A percentile compares a stretch with the other conserved stretches of the same genome.
Evolutionary conservation across 176 grass and related monocot species (phyloP).

Genomic region (Carex kokanica): DNA sequence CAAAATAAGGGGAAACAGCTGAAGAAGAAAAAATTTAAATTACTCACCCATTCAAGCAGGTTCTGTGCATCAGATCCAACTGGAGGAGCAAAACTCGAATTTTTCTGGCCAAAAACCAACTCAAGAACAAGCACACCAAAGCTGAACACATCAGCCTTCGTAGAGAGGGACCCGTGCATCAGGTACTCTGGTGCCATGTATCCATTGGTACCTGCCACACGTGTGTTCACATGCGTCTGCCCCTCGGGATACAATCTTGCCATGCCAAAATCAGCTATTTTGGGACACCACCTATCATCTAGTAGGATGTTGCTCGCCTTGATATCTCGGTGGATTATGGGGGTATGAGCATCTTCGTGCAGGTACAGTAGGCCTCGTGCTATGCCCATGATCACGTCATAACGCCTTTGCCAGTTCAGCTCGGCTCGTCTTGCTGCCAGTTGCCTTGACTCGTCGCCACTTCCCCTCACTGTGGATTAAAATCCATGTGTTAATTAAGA

Average conservation of each 20-base stretch:
- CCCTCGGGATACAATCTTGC: conserved; percentile 76
- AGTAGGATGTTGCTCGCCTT: conserved; percentile 97
- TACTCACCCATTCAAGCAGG: conserved; percentile 80
- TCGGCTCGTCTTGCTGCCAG: conserved; percentile 28
- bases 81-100: conserved; percentile 51
- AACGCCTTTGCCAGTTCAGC: conserved; percentile 64
- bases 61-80: conserved; percentile 37
- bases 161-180: conserved; percentile 80
- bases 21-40: neutral
- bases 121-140: conserved; percentile 81
- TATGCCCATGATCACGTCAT: conserved; percentile 68
- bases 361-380: conserved; percentile 91
- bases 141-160: conserved; percentile 96
- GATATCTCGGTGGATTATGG: conserved; percentile 98
- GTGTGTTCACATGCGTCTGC: conserved; percentile 64
- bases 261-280: conserved; percentile 99
- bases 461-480: conserved; percentile 3
- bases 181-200: conserved; percentile 99
- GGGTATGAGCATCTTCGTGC: conserved; percentile 88
- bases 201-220: conserved; percentile 82
- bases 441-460: neutral
- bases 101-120: conserved; percentile 70
- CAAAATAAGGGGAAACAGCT: neutral
- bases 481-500: neutral
- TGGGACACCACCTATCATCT: conserved; percentile 67